phyloP scores from a whole-genome alignment of 139 green algal genomes.

The Axilococcus clingmanii region DNA sequence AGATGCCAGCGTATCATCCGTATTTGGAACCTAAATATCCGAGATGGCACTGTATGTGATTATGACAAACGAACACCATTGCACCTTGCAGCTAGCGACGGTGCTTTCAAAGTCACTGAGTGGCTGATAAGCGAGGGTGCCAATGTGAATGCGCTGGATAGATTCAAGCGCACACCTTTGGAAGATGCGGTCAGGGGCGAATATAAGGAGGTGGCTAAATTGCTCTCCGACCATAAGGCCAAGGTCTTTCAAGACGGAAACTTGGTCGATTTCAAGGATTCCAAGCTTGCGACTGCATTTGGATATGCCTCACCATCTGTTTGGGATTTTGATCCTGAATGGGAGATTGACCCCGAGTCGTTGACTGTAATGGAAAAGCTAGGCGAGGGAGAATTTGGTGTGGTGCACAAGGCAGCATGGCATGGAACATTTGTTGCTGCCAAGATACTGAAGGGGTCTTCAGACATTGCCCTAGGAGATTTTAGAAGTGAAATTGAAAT shows the following conservation, averaged over 20 bases:
- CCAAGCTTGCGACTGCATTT: conserved; percentile 40
- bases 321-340: conserved; percentile 70
- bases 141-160: conserved; percentile 60
- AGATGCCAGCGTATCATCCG: conserved; percentile 59
- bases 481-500: conserved; percentile 53
- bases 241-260: conserved; percentile 29
- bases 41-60: conserved; percentile 61
- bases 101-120: conserved; percentile 61
- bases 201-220: conserved; percentile 59
- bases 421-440: conserved; percentile 72
- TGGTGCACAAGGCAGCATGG: conserved; percentile 82
- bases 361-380: conserved; percentile 73
- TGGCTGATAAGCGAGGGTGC: conserved; percentile 67
- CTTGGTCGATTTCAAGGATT: conserved; percentile 47
- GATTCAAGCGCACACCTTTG: conserved; percentile 74
- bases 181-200: conserved; percentile 78
- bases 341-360: conserved; percentile 74
- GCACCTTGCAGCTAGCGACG: conserved; percentile 71
- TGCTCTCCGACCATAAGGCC: conserved; percentile 53
- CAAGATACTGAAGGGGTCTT: conserved; percentile 79
- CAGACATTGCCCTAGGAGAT: conserved; percentile 62
- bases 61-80: conserved; percentile 81
- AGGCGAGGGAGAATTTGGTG: conserved; percentile 84
- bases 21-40: conserved; percentile 61
- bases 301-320: conserved; percentile 41